Percentiles rank a stretch among this genome's conserved stretches.
phyloP scores from a whole-genome alignment of 176 grass and related monocot genomes.

The Zoysia pacifica region DNA sequence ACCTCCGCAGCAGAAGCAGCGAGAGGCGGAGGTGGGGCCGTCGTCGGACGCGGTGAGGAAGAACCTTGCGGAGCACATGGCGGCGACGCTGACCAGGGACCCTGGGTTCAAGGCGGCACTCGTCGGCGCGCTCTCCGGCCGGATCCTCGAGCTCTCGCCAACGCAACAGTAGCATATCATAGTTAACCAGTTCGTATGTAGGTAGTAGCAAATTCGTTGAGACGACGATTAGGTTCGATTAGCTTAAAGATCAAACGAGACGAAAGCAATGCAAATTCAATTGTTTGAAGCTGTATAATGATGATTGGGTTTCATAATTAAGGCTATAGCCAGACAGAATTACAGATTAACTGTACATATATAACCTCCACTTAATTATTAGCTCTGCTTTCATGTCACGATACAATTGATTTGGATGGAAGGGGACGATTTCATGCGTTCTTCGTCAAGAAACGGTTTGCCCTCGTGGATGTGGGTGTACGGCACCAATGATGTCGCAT shows the following conservation, averaged over 20 bases:
- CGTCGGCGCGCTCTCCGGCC: constrained; percentile 68
- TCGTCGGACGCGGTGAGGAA: constrained; percentile 28
- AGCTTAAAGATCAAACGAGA: not conserved
- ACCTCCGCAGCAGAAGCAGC: not conserved
- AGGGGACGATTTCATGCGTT: too few relatives aligned
- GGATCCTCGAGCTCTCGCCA: constrained; percentile 58
- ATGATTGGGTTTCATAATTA: too few relatives aligned
- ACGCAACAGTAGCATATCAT: not conserved
- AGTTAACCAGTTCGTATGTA: too few relatives aligned
- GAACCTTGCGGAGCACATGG: constrained; percentile 81
- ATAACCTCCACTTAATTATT: too few relatives aligned
- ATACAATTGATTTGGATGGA: too few relatives aligned
- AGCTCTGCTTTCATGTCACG: too few relatives aligned
- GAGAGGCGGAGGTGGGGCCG: not conserved
- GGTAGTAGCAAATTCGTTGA: not conserved
- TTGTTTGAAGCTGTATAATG: not conserved
- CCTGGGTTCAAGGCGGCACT: constrained; percentile 78
- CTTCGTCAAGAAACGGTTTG: too few relatives aligned
- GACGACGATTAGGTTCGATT: not conserved
- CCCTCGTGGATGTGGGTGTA: too few relatives aligned
- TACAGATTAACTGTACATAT: too few relatives aligned
- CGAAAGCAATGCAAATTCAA: too few relatives aligned
- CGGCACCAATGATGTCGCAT: too few relatives aligned
- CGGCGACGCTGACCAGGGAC: constrained; percentile 63
- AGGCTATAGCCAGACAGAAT: too few relatives aligned